Percentiles rank a stretch among this genome's conserved stretches.
Evolutionary conservation across 2,329 filamentous ascomycete species (phyloP).

Genomic region (Fusarium falciforme): DNA sequence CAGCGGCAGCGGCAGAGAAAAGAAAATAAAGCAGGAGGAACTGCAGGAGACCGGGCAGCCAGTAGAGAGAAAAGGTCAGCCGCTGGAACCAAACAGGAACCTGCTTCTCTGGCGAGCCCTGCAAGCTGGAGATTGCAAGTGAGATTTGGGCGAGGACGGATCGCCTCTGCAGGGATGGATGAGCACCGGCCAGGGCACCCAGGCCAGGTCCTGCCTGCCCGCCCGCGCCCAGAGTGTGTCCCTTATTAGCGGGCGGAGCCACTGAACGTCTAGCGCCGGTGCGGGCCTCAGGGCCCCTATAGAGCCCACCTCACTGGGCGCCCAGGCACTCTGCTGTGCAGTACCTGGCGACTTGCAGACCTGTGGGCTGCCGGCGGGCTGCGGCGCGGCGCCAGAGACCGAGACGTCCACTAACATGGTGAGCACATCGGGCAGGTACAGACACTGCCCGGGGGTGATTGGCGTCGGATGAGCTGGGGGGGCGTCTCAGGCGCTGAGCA

Average conservation of each 20-base stretch:
- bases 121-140: slow-evolving; percentile 46
- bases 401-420: slow-evolving; percentile 17
- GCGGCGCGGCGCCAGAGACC: slow-evolving; percentile 24
- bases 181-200: slow-evolving; percentile 34
- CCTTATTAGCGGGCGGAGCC: slow-evolving; percentile 43
- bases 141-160: slow-evolving; percentile 47
- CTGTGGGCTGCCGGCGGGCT: slow-evolving; percentile 29
- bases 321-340: slow-evolving; percentile 1
- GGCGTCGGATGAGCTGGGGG: slow-evolving; percentile 21
- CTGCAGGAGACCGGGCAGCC: slow-evolving; percentile 8
- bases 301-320: slow-evolving; percentile 17
- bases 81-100: slow-evolving; percentile 16
- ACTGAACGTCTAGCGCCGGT: slow-evolving; percentile 43
- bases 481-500: slow-evolving; percentile 40
- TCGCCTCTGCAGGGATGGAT: slow-evolving; percentile 49
- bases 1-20: slow-evolving; percentile 3
- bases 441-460: slow-evolving; percentile 34
- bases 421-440: slow-evolving; percentile 13
- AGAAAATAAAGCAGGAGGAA: slow-evolving; percentile 11
- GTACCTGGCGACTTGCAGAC: background rate
- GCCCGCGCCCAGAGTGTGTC: slow-evolving; percentile 20
- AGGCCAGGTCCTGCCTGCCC: slow-evolving; percentile 35
- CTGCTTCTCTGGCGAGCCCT: slow-evolving; percentile 12
- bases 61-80: slow-evolving; percentile 14
- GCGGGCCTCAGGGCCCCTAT: slow-evolving; percentile 39